phyloP scores from a whole-genome alignment of 2,329 filamentous ascomycete species.

The Ophiostoma himal-ulmi region DNA sequence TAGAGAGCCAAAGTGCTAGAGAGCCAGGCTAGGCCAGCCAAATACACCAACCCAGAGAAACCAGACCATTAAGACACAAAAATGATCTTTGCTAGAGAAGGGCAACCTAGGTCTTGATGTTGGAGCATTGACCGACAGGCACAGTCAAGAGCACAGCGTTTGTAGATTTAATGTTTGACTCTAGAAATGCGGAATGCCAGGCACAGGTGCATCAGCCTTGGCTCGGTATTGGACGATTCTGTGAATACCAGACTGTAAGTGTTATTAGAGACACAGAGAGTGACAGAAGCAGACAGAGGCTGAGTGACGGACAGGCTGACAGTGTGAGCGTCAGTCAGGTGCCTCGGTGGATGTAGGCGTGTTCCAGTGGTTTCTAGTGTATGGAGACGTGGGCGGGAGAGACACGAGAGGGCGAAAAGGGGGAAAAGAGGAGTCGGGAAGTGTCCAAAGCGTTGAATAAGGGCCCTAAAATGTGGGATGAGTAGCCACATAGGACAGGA shows the following conservation, averaged over 20 bases:
- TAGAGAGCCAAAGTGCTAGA: background rate
- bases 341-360: background rate
- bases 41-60: background rate
- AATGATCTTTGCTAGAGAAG: background rate
- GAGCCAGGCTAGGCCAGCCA: background rate
- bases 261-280: background rate
- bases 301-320: background rate
- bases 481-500: background rate
- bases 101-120: background rate
- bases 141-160: background rate
- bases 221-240: background rate
- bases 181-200: background rate
- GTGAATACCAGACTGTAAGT: background rate
- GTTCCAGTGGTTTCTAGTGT: constrained; percentile 10
- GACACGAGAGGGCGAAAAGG: constrained; percentile 16
- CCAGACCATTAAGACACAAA: background rate
- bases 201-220: background rate
- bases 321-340: background rate
- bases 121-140: background rate
- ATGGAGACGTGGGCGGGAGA: constrained; percentile 15
- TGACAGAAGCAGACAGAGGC: background rate
- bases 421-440: constrained; percentile 7
- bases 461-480: constrained; percentile 16
- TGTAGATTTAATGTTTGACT: background rate
- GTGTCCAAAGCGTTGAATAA: background rate